These are phyloP conservation scores for Clausena lansium DNA, from an alignment of 345 rosid species.

Conservation along the genomic window DNA sequence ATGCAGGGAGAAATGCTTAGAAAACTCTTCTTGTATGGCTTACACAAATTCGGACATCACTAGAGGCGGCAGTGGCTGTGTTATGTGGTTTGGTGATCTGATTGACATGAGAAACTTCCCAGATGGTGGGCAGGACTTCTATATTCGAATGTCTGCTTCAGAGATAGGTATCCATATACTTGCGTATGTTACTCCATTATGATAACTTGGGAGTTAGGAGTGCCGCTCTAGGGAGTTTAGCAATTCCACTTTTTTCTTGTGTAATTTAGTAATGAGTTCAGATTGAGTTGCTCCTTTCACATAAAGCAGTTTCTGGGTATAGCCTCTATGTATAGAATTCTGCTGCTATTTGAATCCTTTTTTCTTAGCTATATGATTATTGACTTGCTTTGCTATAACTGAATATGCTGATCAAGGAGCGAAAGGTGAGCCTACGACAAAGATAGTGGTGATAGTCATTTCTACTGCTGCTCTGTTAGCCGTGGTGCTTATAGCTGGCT, in stretches of 20 bases:
- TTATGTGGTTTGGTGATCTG: slow-evolving; percentile 37
- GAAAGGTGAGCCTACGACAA: too few relatives aligned
- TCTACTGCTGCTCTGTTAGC: too few relatives aligned
- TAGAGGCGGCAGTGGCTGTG: slow-evolving; percentile 38
- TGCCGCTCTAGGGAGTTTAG: too few relatives aligned
- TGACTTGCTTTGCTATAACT: slow-evolving; percentile 15
- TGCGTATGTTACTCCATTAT: background rate
- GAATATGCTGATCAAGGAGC: background rate
- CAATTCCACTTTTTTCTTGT: background rate
- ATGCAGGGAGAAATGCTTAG: slow-evolving; percentile 32
- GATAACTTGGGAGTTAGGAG: background rate
- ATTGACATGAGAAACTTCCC: slow-evolving; percentile 27
- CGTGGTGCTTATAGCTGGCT: slow-evolving; percentile 19
- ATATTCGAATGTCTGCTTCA: slow-evolving; percentile 30
- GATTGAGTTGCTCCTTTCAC: background rate
- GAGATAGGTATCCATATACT: slow-evolving; percentile 27
- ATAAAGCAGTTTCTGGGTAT: background rate
- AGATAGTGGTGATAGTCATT: too few relatives aligned
- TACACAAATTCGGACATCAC: slow-evolving; percentile 29
- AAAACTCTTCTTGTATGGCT: slow-evolving; percentile 41
- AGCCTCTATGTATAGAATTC: background rate
- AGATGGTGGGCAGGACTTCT: slow-evolving; percentile 31
- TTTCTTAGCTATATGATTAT: too few relatives aligned
- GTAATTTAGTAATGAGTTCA: background rate
- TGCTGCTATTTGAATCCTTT: background rate